Conservation (phyloP, 768 basidiomycete species). For the Boletus pseudopeckii region DNA sequence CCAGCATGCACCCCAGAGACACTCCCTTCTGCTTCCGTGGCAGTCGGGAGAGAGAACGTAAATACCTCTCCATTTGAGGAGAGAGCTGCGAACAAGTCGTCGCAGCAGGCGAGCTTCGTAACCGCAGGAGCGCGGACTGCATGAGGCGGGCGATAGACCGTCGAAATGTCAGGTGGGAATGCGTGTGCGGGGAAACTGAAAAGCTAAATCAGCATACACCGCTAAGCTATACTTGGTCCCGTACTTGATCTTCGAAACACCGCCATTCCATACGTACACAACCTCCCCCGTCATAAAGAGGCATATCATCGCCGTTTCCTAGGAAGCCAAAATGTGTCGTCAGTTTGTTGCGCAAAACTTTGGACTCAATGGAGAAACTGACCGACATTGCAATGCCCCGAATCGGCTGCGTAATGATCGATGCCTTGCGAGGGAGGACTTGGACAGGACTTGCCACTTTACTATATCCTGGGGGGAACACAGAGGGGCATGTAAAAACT, state of each 20-base stretch:
- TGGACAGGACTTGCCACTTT: slow-evolving; percentile 72
- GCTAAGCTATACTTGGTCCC: slow-evolving; percentile 14
- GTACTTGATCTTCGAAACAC: slow-evolving; percentile 70
- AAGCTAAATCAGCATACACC: not conserved
- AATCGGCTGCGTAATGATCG: slow-evolving; percentile 69
- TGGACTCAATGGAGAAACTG: slow-evolving; percentile 24
- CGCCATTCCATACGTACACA: slow-evolving; percentile 76
- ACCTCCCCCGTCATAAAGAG: slow-evolving; percentile 80
- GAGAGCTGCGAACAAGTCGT: slow-evolving; percentile 78
- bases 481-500: not conserved
- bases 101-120: slow-evolving; percentile 74
- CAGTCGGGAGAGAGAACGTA: slow-evolving; percentile 56
- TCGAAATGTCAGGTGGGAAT: slow-evolving; percentile 69
- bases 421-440: slow-evolving; percentile 73
- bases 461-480: slow-evolving; percentile 60
- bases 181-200: slow-evolving; percentile 70
- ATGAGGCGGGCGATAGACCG: slow-evolving; percentile 78
- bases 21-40: slow-evolving; percentile 29
- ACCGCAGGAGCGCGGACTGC: slow-evolving; percentile 68
- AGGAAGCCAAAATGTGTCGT: not conserved
- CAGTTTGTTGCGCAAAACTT: not conserved
- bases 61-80: slow-evolving; percentile 90
- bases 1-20: slow-evolving; percentile 3
- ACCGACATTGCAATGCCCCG: slow-evolving; percentile 73
- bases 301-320: slow-evolving; percentile 84